A percentile compares a stretch with the other conserved stretches of the same genome.
phyloP scores from a whole-genome alignment of 2,329 filamentous ascomycete species.

The Colletotrichum cereale region DNA sequence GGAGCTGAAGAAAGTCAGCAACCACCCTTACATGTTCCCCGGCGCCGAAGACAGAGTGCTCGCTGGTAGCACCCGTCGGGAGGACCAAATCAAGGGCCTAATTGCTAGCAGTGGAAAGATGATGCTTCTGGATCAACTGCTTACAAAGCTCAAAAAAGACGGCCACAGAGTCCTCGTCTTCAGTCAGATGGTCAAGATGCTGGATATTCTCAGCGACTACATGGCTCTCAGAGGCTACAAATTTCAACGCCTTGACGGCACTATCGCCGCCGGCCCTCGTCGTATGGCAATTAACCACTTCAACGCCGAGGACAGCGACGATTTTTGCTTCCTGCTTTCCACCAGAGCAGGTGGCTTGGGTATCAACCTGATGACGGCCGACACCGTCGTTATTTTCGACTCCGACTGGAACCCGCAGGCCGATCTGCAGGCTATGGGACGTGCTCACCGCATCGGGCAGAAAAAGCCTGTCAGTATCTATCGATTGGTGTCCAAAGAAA shows the following conservation, averaged over 20 bases:
- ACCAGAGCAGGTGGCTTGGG: constrained; percentile 97
- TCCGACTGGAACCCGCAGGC: constrained; percentile 99
- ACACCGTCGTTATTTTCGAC: constrained; percentile 97
- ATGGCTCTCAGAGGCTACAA: constrained; percentile 93
- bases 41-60: constrained; percentile 92
- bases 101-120: constrained; percentile 99
- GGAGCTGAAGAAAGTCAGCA: constrained; percentile 99
- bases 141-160: constrained; percentile 92
- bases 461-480: constrained; percentile 97
- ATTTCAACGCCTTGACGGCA: constrained; percentile 95
- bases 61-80: constrained; percentile 81
- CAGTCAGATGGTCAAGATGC: constrained; percentile 99
- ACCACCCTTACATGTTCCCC: constrained; percentile 98
- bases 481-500: constrained; percentile 96
- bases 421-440: constrained; percentile 97
- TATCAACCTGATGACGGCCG: constrained; percentile 98
- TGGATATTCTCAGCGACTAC: constrained; percentile 96
- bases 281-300: constrained; percentile 98
- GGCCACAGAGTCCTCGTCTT: constrained; percentile 97
- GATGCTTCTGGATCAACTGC: constrained; percentile 97
- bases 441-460: constrained; percentile 97
- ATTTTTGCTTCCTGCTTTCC: constrained; percentile 96
- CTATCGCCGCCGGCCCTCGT: constrained; percentile 87
- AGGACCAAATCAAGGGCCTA: constrained; percentile 91
- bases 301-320: constrained; percentile 94